Evolutionary conservation across 2,329 filamentous ascomycete species (phyloP).

Genomic region (Fusarium tupiense): DNA sequence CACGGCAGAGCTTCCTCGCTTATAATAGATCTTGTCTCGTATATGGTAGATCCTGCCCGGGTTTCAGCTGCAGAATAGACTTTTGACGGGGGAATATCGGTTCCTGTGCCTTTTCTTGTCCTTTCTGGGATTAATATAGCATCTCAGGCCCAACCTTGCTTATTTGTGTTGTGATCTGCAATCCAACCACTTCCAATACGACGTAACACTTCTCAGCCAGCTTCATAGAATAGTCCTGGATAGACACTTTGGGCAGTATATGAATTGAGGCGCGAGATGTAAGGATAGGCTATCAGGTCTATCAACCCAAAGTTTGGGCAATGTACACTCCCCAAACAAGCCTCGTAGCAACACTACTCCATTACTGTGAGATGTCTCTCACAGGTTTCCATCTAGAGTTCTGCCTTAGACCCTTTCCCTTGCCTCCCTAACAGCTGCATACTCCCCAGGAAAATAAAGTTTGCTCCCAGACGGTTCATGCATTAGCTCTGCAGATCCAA

Average conservation of each 20-base stretch:
- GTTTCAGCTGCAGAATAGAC: background rate
- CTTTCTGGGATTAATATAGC: background rate
- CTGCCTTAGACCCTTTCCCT: rapidly evolving
- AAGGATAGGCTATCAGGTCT: background rate
- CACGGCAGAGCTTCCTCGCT: background rate
- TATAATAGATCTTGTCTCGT: background rate
- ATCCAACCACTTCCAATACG: background rate
- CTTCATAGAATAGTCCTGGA: background rate
- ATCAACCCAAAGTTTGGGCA: rapidly evolving
- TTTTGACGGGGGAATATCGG: background rate
- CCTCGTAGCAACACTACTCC: background rate
- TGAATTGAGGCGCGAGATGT: background rate
- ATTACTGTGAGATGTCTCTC: background rate
- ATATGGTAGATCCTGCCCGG: background rate
- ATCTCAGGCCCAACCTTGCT: rapidly evolving
- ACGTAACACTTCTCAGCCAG: background rate
- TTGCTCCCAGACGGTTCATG: background rate
- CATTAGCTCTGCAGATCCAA: background rate
- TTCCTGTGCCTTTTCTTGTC: background rate
- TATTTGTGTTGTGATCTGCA: background rate
- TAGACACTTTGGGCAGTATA: background rate
- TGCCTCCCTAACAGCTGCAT: rapidly evolving
- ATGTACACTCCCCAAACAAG: background rate
- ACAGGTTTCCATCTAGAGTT: background rate
- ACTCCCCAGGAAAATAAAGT: background rate